phyloP scores from a whole-genome alignment of 208 protist genomes.

The Trypanosoma vivax region DNA sequence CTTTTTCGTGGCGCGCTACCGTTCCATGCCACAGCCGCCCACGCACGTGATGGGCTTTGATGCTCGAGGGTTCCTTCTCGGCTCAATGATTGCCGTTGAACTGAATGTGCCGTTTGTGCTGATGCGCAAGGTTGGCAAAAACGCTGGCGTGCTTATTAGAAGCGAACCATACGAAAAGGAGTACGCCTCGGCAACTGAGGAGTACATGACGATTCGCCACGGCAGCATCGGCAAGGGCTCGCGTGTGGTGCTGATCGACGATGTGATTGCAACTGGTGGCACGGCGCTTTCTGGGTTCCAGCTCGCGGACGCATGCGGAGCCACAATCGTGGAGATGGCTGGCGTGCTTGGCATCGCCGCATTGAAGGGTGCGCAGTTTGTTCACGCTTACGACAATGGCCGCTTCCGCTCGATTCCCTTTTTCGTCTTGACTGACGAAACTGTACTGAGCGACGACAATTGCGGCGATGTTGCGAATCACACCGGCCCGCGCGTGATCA shows the following conservation, averaged over 20 bases:
- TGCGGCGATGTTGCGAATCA: conserved; percentile 69
- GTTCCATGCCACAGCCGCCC: conserved; percentile 35
- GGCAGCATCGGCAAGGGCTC: conserved; percentile 63
- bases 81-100: conserved; percentile 80
- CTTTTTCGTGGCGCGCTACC: conserved; percentile 79
- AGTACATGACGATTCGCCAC: conserved; percentile 81
- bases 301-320: conserved; percentile 71
- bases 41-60: conserved; percentile 88
- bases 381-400: conserved; percentile 51
- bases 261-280: conserved; percentile 88
- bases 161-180: conserved; percentile 87
- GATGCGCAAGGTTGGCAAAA: conserved; percentile 84
- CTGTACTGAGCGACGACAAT: conserved; percentile 55
- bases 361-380: conserved; percentile 60
- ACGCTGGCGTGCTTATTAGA: conserved; percentile 80
- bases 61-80: conserved; percentile 87
- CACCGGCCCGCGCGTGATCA: conserved; percentile 58
- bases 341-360: conserved; percentile 53
- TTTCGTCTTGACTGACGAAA: conserved; percentile 54
- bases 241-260: conserved; percentile 88
- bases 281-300: conserved; percentile 86
- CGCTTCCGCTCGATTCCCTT: conserved; percentile 70
- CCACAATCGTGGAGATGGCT: conserved; percentile 64
- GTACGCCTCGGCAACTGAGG: conserved; percentile 74
- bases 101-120: conserved; percentile 88